Base-by-base conservation (phyloP, 2,329 filamentous ascomycete genomes). In the Diaporthe caulivora region DNA sequence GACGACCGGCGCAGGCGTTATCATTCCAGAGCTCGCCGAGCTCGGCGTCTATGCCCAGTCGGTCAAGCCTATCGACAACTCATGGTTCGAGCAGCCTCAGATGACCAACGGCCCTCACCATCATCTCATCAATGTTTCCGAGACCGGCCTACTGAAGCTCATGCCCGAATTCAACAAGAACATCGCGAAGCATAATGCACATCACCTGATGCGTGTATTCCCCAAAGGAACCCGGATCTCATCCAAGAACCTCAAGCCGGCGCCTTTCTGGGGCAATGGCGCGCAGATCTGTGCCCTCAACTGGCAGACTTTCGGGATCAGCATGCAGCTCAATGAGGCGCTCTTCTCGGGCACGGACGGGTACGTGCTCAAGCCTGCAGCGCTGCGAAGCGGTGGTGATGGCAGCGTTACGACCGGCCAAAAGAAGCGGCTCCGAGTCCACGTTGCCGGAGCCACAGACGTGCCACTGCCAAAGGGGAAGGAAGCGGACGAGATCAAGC, bases 231-330 rank as follows among this genome's bases (percentile, higher is more conserved):
- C 91, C 0, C 89, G 92, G 55, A 93, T 93, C 79, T 89, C 89
- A 0, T 93, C 91, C 2, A 87, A 85, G 47, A 93, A 93, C 78
- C 86, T 93, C 2, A 86, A 86, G 70, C 91, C 90, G 0, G 86
- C 91, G 0, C 86, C 87, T 0, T 93, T 92, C 79, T 93, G 92
- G 92, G 90, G 86, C 9, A 80, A 92, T 5, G 92, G 92, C 1
- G 91, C 91, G 2, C 92, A 93, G 77, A 91, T 93, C 60, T 92
- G 90, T 78, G 92, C 92, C 3, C 84, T 93, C 69, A 93, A 93
- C 81, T 92, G 91, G 89, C 92, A 93, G 78, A 92, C 87, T 0
- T 93, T 92, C 76, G 90, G 90, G 44, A 87, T 88, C 9, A 87
- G 87, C 78, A 91, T 92, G 83, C 92, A 93, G 80, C 84, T 93